Percentiles rank a stretch among this genome's conserved stretches.
Conservation (phyloP, 371 early-diverging fungal species). For the Syncephalastrum contaminatum region DNA sequence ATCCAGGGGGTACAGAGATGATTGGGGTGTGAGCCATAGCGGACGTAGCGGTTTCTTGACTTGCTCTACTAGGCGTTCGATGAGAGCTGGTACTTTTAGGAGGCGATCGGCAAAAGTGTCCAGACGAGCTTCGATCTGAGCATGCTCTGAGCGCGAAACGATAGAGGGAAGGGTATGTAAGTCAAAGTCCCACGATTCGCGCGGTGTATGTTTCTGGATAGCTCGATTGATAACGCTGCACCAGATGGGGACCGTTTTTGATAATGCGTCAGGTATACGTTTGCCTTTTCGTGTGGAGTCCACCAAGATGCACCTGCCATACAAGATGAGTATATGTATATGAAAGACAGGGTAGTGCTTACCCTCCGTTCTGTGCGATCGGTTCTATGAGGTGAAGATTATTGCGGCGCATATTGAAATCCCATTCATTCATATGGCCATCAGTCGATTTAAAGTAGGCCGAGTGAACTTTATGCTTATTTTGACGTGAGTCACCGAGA, state of each 20-base stretch:
- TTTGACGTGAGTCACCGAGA: too few relatives aligned
- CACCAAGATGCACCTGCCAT: constrained; percentile 70
- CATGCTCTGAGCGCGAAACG: constrained; percentile 72
- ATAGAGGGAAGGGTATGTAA: constrained; percentile 68
- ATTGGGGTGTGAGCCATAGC: constrained; percentile 76
- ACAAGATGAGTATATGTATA: background rate
- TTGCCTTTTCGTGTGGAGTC: constrained; percentile 89
- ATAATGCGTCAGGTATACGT: constrained; percentile 77
- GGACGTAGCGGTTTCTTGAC: constrained; percentile 75
- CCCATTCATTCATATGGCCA: constrained; percentile 85
- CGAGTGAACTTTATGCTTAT: constrained; percentile 53
- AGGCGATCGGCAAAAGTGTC: constrained; percentile 61
- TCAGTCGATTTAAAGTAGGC: constrained; percentile 93
- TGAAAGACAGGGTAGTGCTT: constrained; percentile 4
- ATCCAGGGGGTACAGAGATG: constrained; percentile 39
- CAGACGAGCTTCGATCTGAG: constrained; percentile 63
- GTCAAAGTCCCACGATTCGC: constrained; percentile 49
- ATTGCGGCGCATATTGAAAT: constrained; percentile 74
- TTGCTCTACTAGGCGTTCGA: constrained; percentile 32
- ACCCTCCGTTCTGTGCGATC: constrained; percentile 62
- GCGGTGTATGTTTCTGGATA: constrained; percentile 7
- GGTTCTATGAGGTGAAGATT: constrained; percentile 71
- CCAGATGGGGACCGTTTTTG: constrained; percentile 91
- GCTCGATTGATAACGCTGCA: constrained; percentile 73
- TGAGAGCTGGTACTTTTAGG: constrained; percentile 11